Base-by-base conservation (phyloP, 2,329 filamentous ascomycete species). In the Ascochyta viciae-villosae region DNA sequence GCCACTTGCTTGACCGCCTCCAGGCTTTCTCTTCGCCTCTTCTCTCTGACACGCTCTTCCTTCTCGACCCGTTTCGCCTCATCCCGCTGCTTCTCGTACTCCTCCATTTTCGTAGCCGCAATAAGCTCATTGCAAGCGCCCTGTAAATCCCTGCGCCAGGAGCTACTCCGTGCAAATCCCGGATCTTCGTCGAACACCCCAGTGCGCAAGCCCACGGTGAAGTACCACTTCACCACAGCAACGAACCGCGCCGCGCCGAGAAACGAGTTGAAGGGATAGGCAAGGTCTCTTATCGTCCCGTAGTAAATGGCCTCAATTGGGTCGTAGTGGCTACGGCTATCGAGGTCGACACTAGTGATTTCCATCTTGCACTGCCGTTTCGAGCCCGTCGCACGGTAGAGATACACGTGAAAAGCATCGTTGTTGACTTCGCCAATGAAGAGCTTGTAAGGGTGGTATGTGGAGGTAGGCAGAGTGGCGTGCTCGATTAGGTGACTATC, bases 91-190 rank as follows among this genome's bases (percentile, higher is more conserved):
- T 38, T 10, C 35, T 16, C 15, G 6, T 16, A 1, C 19, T 38
- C 35, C 15, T 38, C 35, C 35, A 38, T 38, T 1, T 19, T 33
- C 8, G 27, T 29, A 29, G 9, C 7, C 5, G 12, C 34, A 7
- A 47, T 38, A 13, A 47, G 44, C 13, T 47, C 42, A 22, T 44
- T 31, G n/a, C 42, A 44, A 44, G 26, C 27, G 27, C 42, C 42
- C 26, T 33, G 42, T 8, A 44, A 22, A 22, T 44, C 27, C 29
- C 27, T 19, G n/a, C 27, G 27, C 42, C 42, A 33, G 4, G 26
- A 33, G n/a, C 13, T 34, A 15, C 4, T 45, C 19, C n/a, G 7
- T n/a, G 42, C 9, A 16, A 45, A 34, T 2, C 42, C 42, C 16
- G 42, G 29, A n/a, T 35, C 42, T 23, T 23, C 42, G 10, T 29